phyloP scores from a whole-genome alignment of 2,329 filamentous ascomycete genomes.

The Purpureocillium takamizusanense region DNA sequence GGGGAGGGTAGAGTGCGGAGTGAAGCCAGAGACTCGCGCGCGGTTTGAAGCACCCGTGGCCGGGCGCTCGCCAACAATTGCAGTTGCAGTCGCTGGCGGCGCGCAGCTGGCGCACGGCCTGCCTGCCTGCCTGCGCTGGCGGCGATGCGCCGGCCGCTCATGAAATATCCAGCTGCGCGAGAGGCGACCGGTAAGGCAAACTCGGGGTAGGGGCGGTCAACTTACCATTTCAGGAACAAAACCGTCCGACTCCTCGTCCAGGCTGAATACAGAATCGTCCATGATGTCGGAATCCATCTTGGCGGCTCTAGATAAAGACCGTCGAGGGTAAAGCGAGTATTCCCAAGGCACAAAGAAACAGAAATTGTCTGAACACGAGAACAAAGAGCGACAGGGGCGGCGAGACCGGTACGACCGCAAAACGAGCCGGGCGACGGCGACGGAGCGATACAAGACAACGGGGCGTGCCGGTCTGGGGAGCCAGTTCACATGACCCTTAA shows the following conservation, averaged over 20 bases:
- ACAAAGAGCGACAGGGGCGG: slow-evolving; percentile 9
- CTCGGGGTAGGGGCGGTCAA: slow-evolving; percentile 4
- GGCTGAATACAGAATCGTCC: slow-evolving; percentile 39
- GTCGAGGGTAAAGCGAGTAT: slow-evolving; percentile 6
- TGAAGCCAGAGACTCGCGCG: too few relatives aligned
- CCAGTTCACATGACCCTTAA: slow-evolving; percentile 11
- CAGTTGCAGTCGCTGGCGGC: neutral
- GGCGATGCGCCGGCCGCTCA: too few relatives aligned
- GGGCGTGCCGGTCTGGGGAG: slow-evolving; percentile 10
- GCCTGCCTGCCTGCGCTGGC: too few relatives aligned
- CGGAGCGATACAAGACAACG: slow-evolving; percentile 9
- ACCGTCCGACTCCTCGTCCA: slow-evolving; percentile 31
- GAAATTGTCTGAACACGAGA: neutral
- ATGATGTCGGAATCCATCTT: slow-evolving; percentile 49
- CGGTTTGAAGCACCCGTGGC: too few relatives aligned
- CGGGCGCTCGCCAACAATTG: neutral
- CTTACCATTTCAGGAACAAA: slow-evolving; percentile 30
- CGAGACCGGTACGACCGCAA: slow-evolving; percentile 11
- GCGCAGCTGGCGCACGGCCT: neutral
- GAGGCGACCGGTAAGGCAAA: slow-evolving; percentile 1
- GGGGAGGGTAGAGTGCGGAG: too few relatives aligned
- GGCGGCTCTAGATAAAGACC: slow-evolving; percentile 4
- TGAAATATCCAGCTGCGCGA: neutral
- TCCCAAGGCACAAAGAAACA: slow-evolving; percentile 10
- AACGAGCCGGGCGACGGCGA: slow-evolving; percentile 12